phyloP scores from a whole-genome alignment of 805 yeast species.

The Candida railenensis region DNA sequence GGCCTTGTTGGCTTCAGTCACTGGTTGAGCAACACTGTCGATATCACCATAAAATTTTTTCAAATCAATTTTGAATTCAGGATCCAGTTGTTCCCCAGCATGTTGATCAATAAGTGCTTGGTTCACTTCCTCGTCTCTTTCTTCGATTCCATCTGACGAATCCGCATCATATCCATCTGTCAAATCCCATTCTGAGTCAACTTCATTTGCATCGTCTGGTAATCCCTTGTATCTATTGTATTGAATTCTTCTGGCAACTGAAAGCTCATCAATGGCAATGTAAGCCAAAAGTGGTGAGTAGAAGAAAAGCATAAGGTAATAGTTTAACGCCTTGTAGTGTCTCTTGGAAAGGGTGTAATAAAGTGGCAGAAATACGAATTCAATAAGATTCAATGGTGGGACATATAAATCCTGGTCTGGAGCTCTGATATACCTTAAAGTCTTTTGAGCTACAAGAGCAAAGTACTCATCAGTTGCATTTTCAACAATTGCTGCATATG shows the following conservation, averaged over 20 bases:
- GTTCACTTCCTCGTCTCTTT: conserved; percentile 36
- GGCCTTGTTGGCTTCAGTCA: conserved; percentile 48
- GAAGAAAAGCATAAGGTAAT: conserved; percentile 58
- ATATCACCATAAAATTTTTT: conserved; percentile 52
- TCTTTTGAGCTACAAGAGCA: conserved; percentile 82
- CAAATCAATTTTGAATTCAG: conserved; percentile 57
- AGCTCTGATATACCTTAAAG: conserved; percentile 79
- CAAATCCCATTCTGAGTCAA: conserved; percentile 78
- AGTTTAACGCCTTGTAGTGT: conserved; percentile 41
- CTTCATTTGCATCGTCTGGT: conserved; percentile 78
- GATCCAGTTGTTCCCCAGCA: conserved; percentile 67
- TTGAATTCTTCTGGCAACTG: conserved; percentile 64
- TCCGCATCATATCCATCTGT: conserved; percentile 65
- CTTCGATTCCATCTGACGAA: conserved; percentile 35
- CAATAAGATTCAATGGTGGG: conserved; percentile 81
- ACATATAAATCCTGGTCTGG: conserved; percentile 85
- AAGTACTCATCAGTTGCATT: conserved; percentile 84
- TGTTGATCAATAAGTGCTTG: conserved; percentile 48
- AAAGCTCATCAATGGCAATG: conserved; percentile 63
- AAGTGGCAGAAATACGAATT: conserved; percentile 40
- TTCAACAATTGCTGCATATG: conserved; percentile 76
- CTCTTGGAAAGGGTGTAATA: conserved; percentile 33
- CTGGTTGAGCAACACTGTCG: conserved; percentile 55
- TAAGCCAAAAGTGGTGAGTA: conserved; percentile 67
- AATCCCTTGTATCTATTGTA: conserved; percentile 65